Evolutionary conservation across 1,139 yeast species (phyloP).

Genomic region (Pichia sp.): DNA sequence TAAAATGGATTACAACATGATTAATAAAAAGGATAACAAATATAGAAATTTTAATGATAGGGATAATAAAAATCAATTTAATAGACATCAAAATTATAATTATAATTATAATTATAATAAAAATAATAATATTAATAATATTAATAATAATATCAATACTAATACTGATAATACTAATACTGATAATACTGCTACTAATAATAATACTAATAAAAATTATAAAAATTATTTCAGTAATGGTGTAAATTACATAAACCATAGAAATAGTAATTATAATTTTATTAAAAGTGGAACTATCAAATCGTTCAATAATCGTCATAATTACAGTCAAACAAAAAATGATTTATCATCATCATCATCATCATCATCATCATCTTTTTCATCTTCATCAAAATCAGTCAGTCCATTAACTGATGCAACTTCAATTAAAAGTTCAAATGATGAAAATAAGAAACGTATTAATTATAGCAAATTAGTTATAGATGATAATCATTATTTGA

Average conservation of each 20-base stretch:
- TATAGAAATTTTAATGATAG: no score
- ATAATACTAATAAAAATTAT: background rate
- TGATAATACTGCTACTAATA: background rate
- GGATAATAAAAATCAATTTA: no score
- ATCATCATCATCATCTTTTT: background rate
- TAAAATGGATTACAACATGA: background rate
- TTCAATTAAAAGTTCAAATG: no score
- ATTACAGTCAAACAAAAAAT: background rate
- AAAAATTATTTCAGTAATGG: background rate
- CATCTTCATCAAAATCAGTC: no score
- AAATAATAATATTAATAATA: no score
- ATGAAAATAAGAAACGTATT: no score
- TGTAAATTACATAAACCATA: background rate
- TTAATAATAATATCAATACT: background rate
- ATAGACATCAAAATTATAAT: background rate
- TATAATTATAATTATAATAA: no score
- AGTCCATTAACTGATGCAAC: no score
- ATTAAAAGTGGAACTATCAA: background rate
- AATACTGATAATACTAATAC: background rate
- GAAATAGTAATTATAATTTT: background rate
- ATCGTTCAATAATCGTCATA: background rate
- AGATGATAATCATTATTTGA: conserved; percentile 12
- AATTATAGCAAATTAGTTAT: conserved; percentile 8
- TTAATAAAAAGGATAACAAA: no score
- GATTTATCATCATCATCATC: background rate